A percentile compares a stretch with the other conserved stretches of the same genome.
phyloP scores from a whole-genome alignment of 441 rosid species.

The Omphalea diandra region DNA sequence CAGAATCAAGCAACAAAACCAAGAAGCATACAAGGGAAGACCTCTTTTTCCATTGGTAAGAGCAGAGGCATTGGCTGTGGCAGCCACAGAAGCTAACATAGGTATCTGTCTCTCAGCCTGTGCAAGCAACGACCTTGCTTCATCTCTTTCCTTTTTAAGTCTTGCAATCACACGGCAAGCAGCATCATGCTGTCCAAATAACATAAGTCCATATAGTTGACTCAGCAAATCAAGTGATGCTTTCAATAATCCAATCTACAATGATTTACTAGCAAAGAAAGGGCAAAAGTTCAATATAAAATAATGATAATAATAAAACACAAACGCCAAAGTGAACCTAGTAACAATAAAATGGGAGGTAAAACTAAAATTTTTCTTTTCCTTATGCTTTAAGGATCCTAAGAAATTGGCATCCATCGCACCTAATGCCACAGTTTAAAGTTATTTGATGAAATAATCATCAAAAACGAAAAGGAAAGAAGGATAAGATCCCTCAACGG shows the following conservation, averaged over 20 bases:
- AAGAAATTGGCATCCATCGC: neutral
- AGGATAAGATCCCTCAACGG: too few species aligned
- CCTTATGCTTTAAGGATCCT: neutral
- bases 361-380: neutral
- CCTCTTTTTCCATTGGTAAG: constrained; percentile 94
- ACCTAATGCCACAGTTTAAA: too few species aligned
- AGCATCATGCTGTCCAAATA: constrained; percentile 85
- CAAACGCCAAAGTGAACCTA: too few species aligned
- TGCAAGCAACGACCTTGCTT: constrained; percentile 80
- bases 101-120: constrained; percentile 87
- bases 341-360: too few species aligned
- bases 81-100: constrained; percentile 42
- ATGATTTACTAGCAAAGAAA: neutral
- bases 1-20: neutral
- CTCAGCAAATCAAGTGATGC: constrained; percentile 1
- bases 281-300: too few species aligned
- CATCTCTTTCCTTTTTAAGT: constrained; percentile 95
- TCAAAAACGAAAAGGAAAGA: too few species aligned
- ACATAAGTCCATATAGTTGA: constrained; percentile 11
- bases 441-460: too few species aligned
- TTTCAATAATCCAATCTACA: neutral
- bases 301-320: too few species aligned
- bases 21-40: constrained; percentile 24
- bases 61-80: constrained; percentile 47
- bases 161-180: constrained; percentile 99